These are phyloP conservation scores for Apiospora phragmitis DNA, from an alignment of 2,329 filamentous ascomycete species.

Conservation along the genomic window DNA sequence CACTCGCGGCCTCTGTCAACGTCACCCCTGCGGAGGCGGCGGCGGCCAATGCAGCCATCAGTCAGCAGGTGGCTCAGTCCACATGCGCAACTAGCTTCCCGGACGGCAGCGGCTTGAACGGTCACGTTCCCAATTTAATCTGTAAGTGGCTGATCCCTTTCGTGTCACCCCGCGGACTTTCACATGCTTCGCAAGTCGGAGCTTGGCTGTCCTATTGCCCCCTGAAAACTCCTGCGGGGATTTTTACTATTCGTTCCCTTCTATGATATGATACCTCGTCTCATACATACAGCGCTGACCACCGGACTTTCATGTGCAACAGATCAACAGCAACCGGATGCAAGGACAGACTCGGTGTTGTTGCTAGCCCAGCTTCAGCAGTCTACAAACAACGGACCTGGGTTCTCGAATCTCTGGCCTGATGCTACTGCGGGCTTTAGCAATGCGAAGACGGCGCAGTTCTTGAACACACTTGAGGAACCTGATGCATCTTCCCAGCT, in stretches of 20 bases:
- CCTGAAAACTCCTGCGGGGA: neutral
- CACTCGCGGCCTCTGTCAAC: constrained; percentile 22
- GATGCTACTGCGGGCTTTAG: constrained; percentile 35
- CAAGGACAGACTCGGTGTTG: constrained; percentile 33
- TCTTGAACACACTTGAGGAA: constrained; percentile 48
- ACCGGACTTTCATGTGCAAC: constrained; percentile 30
- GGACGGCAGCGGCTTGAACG: constrained; percentile 34
- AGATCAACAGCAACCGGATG: constrained; percentile 28
- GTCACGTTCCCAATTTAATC: constrained; percentile 48
- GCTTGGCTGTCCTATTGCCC: neutral
- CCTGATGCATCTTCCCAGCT: constrained; percentile 51
- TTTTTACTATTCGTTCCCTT: neutral
- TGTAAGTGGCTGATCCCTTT: constrained; percentile 40
- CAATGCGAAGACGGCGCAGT: constrained; percentile 41
- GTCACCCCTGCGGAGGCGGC: constrained; percentile 27
- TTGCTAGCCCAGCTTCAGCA: constrained; percentile 31
- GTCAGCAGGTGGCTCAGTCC: constrained; percentile 12
- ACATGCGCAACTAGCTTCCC: constrained; percentile 14
- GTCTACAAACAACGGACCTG: constrained; percentile 26
- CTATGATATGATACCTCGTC: neutral
- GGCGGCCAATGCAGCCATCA: constrained; percentile 21
- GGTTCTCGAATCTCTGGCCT: constrained; percentile 34
- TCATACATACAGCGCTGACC: constrained; percentile 17
- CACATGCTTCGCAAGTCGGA: constrained; percentile 23
- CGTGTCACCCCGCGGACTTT: constrained; percentile 21